phyloP scores from a whole-genome alignment of 805 yeast species.

The Candida glaebosa region DNA sequence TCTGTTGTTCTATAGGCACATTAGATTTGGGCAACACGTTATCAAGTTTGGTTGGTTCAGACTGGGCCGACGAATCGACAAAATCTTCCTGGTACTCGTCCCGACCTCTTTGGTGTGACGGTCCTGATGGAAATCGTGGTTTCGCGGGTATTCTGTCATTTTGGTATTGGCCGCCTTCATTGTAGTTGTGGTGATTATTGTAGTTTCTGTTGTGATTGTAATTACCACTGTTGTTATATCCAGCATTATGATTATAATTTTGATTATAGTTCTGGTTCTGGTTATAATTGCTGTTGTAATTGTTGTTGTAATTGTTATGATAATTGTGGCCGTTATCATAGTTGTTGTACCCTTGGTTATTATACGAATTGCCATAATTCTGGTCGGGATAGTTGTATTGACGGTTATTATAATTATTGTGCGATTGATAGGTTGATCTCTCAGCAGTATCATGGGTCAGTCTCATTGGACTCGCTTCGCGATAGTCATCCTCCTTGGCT shows the following conservation, averaged over 20 bases:
- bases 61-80: constrained; percentile 1
- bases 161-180: background rate
- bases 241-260: constrained; percentile 4
- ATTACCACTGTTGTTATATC: background rate
- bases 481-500: background rate
- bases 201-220: background rate
- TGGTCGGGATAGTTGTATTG: background rate
- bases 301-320: constrained; percentile 10
- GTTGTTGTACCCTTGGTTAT: background rate
- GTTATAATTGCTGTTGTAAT: constrained; percentile 6
- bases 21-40: constrained; percentile 1
- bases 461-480: background rate
- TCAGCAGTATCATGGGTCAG: background rate
- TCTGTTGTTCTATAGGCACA: constrained; percentile 14
- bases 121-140: constrained; percentile 8
- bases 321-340: constrained; percentile 6
- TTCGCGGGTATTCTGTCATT: constrained; percentile 6
- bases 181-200: background rate
- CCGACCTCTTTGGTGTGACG: constrained; percentile 6
- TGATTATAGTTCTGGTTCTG: constrained; percentile 4
- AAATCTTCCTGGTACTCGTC: constrained; percentile 3
- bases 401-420: background rate
- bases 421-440: constrained; percentile 1
- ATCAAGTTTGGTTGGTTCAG: constrained; percentile 3
- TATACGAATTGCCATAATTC: background rate